phyloP scores from a whole-genome alignment of 2,329 filamentous ascomycete species.

The Botrytis galanthina region DNA sequence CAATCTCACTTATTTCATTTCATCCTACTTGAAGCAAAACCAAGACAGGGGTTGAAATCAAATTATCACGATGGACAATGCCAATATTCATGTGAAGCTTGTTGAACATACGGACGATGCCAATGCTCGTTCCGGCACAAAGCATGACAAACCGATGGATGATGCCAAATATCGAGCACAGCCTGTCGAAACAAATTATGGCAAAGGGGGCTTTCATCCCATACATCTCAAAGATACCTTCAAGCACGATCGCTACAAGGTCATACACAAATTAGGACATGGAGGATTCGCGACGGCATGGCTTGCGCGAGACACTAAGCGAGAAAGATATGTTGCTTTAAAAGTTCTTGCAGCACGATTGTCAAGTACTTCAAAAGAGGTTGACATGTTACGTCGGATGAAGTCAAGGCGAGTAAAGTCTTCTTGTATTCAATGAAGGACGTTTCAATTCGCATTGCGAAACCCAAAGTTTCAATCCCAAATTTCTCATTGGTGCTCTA shows the following conservation, averaged over 20 bases:
- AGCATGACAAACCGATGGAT: not conserved
- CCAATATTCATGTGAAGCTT: not conserved
- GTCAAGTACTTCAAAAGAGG: slow-evolving; percentile 24
- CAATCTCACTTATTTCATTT: not conserved
- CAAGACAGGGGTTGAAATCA: not conserved
- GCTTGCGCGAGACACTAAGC: slow-evolving; percentile 41
- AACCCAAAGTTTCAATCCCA: not conserved
- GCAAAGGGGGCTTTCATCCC: slow-evolving; percentile 45
- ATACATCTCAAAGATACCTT: slow-evolving; percentile 45
- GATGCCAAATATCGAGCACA: not conserved
- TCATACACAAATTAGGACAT: slow-evolving; percentile 47
- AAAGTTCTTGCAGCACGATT: slow-evolving; percentile 27
- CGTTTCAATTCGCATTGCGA: not conserved
- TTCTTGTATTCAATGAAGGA: not conserved
- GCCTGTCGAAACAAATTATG: slow-evolving; percentile 25
- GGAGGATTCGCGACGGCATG: slow-evolving; percentile 48
- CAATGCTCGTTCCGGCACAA: not conserved
- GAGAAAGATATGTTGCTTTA: slow-evolving; percentile 27
- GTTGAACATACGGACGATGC: not conserved
- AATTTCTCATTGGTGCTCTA: not conserved
- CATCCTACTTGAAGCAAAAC: not conserved
- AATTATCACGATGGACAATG: not conserved
- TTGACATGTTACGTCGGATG: slow-evolving; percentile 26
- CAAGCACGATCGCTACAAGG: slow-evolving; percentile 43
- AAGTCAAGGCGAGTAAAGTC: not conserved